Base-by-base conservation (phyloP, 441 rosid species). In the Pelargonium cotyledonis region DNA sequence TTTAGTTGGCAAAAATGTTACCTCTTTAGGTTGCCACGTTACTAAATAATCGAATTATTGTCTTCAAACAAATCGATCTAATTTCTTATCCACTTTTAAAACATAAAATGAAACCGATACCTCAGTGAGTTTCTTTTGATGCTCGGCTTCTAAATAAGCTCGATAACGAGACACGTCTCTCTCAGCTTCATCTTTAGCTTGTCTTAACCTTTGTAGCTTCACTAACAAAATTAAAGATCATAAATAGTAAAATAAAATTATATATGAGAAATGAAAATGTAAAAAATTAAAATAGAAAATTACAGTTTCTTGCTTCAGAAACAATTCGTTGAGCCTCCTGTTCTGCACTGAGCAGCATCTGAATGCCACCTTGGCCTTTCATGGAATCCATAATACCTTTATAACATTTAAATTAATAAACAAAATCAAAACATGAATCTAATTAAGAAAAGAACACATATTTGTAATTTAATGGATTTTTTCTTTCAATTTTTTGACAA, bases 131-230 rank as follows among this genome's bases (percentile, higher is more conserved):
- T 74, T 83, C 70, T 73, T 78, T 14, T 86, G 89, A 69, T 76
- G 68, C 31, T 85, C 82, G 4, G 79, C 71, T 73, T 88, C 89
- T 70, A 84, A 29, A 3, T 78, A 67, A 2, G 80, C 68, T 1
- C 84, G 76, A 67, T 84, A 82, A 38, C 70, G 68, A 7, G 75
- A 81, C 41, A 79, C 75, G 63, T 86, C 94, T 68, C 71, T 86
- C 77, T 85, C 88, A 18, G 91, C 94, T 77, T 88, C 91, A 18
- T 88, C 85, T 76, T 85, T 88, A 0, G 95, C 89, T 76, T 88
- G 89, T 77, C 80, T 88, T 77, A 88, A 66, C 69, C 91, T 84
- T 4, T 77, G 21, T 40, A 80, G 66, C 73, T 85, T 88, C 83
- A 83, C 95, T 86, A 76, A 29, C 44, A 5, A 47, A 4, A 7